Base-by-base conservation (phyloP, 768 basidiomycete species). In the Rickenella mellea region DNA sequence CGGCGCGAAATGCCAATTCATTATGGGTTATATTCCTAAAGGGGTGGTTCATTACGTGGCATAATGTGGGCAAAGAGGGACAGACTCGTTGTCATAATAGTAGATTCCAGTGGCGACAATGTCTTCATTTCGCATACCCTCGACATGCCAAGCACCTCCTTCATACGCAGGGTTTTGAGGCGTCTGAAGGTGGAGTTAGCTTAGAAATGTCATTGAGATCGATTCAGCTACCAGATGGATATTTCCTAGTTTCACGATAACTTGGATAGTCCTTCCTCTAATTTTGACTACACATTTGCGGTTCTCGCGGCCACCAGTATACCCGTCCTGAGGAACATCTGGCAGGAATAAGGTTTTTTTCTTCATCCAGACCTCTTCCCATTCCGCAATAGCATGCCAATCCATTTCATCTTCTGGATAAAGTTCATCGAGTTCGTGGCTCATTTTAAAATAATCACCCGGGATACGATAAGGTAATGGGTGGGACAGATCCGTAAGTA, bases 401-500 rank as follows among this genome's bases (percentile, higher is more conserved):
- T 65, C 51, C 51, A 70, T 57, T 35, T 68, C 65, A 2, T 55
- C 51, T 49, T 69, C 67, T 43, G 68, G 73, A 15, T 42, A 52
- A 6, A 47, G 50, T 69, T 70, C 73, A 9, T 66, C 69, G 15
- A 67, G 67, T 47, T 72, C 71, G 44, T 70, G 68, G 39, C 73
- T 67, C 4, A 58, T 61, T 44, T 71, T 71, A 27, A 50, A 52
- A 49, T 61, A 69, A 2, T 60, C 41, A 1, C 66, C 68, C n/a
- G 56, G 52, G 27, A 74, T 71, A 7, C 73, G 61, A 39, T 59
- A 67, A 6, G 39, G 40, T 1, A 68, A 52, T 2, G 68, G 67
- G 24, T 66, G 57, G 44, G 73, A 70, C 26, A 76, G 52, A 49
- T 78, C 75, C 1, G 71, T 73, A 8, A 76, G 61, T 14, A 65